phyloP scores from a whole-genome alignment of 2,329 filamentous ascomycete species.

The Colletotrichum karsti region DNA sequence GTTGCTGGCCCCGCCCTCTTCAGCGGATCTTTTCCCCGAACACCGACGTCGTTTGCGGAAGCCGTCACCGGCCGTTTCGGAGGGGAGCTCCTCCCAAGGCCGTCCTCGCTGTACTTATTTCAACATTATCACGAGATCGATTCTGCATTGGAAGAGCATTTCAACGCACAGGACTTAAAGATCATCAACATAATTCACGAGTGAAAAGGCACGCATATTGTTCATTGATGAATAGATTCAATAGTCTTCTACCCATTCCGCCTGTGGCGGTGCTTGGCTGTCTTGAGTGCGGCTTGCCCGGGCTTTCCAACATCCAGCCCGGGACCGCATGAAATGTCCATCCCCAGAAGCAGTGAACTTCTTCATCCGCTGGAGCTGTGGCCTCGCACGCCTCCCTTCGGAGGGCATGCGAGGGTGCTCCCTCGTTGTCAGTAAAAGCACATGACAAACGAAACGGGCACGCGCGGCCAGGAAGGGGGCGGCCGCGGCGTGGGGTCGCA shows the following conservation, averaged over 20 bases:
- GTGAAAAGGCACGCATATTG: not conserved
- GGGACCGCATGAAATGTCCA: slow-evolving; percentile 32
- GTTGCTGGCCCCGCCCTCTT: slow-evolving; percentile 12
- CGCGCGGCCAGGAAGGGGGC: slow-evolving; percentile 9
- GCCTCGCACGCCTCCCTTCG: slow-evolving; percentile 14
- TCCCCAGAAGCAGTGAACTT: slow-evolving; percentile 16
- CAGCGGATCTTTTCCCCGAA: slow-evolving; percentile 25
- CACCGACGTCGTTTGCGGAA: not conserved
- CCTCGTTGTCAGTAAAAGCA: slow-evolving; percentile 24
- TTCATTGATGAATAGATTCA: slow-evolving; percentile 57
- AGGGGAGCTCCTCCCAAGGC: not conserved
- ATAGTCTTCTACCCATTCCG: slow-evolving; percentile 55
- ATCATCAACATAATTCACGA: too few relatives aligned
- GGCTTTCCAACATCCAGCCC: slow-evolving; percentile 38
- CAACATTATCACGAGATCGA: too few relatives aligned
- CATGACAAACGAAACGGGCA: slow-evolving; percentile 30
- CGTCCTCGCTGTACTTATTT: too few relatives aligned
- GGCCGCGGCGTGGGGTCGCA: slow-evolving; percentile 54
- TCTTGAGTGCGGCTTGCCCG: slow-evolving; percentile 41
- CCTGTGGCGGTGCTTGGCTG: slow-evolving; percentile 31
- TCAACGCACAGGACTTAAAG: too few relatives aligned
- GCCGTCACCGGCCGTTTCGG: not conserved
- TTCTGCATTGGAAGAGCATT: too few relatives aligned
- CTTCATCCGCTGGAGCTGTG: slow-evolving; percentile 28
- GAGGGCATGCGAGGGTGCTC: slow-evolving; percentile 15